A percentile compares a stretch with the other conserved stretches of the same genome.
These are phyloP conservation scores for Neoarthrinium moseri DNA, from an alignment of 2,329 filamentous ascomycete genomes.

Conservation along the genomic window DNA sequence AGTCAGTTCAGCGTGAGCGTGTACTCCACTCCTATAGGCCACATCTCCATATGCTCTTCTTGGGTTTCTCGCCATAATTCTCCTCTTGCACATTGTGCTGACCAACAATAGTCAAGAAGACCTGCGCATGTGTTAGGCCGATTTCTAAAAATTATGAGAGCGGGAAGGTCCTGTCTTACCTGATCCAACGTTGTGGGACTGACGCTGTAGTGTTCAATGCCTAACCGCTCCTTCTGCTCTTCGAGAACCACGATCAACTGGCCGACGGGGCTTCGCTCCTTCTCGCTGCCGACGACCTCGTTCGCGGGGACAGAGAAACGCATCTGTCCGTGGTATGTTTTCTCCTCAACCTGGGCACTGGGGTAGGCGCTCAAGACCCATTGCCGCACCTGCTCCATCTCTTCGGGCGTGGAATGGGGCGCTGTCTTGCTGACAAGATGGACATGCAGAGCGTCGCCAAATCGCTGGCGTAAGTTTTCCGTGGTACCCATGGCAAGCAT, in stretches of 20 bases:
- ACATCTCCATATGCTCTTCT: slow-evolving; percentile 10
- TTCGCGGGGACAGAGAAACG: slow-evolving; percentile 72
- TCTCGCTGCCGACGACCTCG: slow-evolving; percentile 28
- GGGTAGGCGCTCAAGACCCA: slow-evolving; percentile 67
- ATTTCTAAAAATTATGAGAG: too few species aligned
- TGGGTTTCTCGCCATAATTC: slow-evolving; percentile 38
- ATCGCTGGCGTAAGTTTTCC: slow-evolving; percentile 68
- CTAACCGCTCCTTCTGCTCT: slow-evolving; percentile 63
- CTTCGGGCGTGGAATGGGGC: slow-evolving; percentile 67
- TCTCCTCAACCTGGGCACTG: slow-evolving; percentile 66
- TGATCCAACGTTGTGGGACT: slow-evolving; percentile 86
- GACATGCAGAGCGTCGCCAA: slow-evolving; percentile 77
- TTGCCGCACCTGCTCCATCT: slow-evolving; percentile 63
- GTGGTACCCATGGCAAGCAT: slow-evolving; percentile 85
- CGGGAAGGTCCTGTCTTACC: too few species aligned
- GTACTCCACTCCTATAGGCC: too few species aligned
- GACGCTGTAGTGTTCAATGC: slow-evolving; percentile 83
- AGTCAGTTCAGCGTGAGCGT: too few species aligned
- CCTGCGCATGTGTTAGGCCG: too few species aligned
- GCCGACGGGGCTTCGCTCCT: slow-evolving; percentile 54
- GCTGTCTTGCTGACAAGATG: slow-evolving; percentile 76
- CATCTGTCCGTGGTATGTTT: slow-evolving; percentile 81
- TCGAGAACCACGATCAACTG: slow-evolving; percentile 72
- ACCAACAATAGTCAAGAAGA: slow-evolving; percentile 83
- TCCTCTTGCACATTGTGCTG: slow-evolving; percentile 79